Conservation (phyloP, 1,284 basidiomycete genomes). For the Gastroboletus turbinatus region DNA sequence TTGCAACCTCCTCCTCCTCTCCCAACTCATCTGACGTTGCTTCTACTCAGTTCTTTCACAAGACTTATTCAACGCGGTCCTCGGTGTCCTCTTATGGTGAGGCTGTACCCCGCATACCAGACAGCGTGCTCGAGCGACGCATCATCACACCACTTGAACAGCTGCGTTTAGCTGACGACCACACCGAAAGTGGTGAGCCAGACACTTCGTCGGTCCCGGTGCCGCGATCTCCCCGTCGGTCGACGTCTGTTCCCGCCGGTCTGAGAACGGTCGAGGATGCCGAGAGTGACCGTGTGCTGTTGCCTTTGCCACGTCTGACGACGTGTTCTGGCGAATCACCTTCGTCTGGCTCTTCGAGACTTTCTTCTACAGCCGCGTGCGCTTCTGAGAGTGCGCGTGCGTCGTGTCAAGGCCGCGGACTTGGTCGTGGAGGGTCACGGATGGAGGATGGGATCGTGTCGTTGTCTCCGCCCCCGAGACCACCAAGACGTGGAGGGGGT, state of each 20-base stretch:
- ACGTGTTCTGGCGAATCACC: constrained; percentile 8
- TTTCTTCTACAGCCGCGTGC: constrained; percentile 5
- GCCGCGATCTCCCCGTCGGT: constrained; percentile 18
- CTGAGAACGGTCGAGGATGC: constrained; percentile 2
- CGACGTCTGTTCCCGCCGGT: constrained; percentile 19
- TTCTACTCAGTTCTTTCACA: constrained; percentile 51
- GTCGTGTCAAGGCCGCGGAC: constrained; percentile 10
- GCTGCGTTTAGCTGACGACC: constrained; percentile 31
- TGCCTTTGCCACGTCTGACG: constrained; percentile 11
- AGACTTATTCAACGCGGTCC: constrained; percentile 48
- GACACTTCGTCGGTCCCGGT: not conserved
- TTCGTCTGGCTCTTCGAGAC: constrained; percentile 6
- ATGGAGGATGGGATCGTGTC: constrained; percentile 25
- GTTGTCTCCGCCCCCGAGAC: constrained; percentile 30
- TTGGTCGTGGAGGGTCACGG: not conserved
- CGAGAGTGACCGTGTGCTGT: constrained; percentile 5
- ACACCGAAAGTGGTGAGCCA: constrained; percentile 5
- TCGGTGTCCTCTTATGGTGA: constrained; percentile 59
- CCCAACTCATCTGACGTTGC: constrained; percentile 55
- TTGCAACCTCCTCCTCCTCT: constrained; percentile 53
- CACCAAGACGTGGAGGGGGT: constrained; percentile 10
- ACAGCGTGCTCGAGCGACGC: constrained; percentile 36
- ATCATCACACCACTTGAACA: constrained; percentile 56
- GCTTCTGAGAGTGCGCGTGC: constrained; percentile 8
- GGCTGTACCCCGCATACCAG: constrained; percentile 40